phyloP scores from a whole-genome alignment of 140 eudicot species.

The Erigeron philadelphicus region DNA sequence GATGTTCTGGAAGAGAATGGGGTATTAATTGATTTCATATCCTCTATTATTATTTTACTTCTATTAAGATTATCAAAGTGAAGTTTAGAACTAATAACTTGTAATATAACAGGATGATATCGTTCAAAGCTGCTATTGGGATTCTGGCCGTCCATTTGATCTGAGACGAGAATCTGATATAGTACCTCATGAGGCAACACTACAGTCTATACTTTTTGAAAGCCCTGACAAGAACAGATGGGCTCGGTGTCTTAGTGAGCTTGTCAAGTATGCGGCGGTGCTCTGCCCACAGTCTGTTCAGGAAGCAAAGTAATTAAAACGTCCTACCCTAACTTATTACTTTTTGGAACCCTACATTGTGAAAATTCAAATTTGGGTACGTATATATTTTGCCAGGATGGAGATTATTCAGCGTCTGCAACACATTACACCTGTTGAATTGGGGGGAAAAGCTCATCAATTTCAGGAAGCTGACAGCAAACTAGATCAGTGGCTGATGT shows the following conservation, averaged over 20 bases:
- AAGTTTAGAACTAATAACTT: background rate
- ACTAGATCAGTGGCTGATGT: slow-evolving; percentile 98
- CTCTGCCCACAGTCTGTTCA: slow-evolving; percentile 95
- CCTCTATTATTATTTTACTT: background rate
- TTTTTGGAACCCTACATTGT: slow-evolving; percentile 1
- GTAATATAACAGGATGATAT: slow-evolving; percentile 69
- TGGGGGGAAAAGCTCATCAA: slow-evolving; percentile 95
- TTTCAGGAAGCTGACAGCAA: slow-evolving; percentile 86
- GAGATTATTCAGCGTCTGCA: slow-evolving; percentile 86
- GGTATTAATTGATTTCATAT: slow-evolving; percentile 41
- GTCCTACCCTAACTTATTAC: slow-evolving; percentile 2
- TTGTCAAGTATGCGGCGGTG: slow-evolving; percentile 86
- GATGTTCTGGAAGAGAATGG: slow-evolving; percentile 98
- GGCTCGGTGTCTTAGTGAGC: slow-evolving; percentile 98
- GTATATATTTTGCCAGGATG: slow-evolving; percentile 38
- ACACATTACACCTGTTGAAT: slow-evolving; percentile 85
- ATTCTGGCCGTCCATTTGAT: slow-evolving; percentile 87
- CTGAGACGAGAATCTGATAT: slow-evolving; percentile 79
- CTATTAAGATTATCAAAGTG: slow-evolving; percentile 1
- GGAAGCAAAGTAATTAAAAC: slow-evolving; percentile 75
- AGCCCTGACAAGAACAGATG: slow-evolving; percentile 97
- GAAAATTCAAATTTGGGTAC: background rate
- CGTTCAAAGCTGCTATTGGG: slow-evolving; percentile 99
- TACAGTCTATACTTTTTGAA: slow-evolving; percentile 87
- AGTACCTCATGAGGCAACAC: slow-evolving; percentile 85